Percentiles rank a stretch among this genome's conserved stretches.
Conservation (phyloP, 805 yeast genomes). For the Lipomyces lipofer region DNA sequence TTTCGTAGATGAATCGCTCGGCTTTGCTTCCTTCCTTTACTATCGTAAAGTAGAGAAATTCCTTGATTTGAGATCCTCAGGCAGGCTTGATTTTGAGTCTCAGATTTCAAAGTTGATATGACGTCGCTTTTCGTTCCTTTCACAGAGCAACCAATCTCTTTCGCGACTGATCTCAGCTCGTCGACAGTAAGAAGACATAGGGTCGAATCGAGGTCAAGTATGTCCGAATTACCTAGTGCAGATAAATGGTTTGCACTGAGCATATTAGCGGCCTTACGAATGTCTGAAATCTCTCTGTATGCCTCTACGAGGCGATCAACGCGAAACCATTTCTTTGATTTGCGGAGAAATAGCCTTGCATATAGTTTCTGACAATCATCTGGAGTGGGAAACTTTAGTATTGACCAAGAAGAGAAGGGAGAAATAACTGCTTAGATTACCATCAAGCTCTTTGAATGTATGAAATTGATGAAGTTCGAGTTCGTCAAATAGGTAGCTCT, state of each 20-base stretch:
- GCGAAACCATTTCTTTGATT: constrained; percentile 26
- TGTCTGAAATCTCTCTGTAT: constrained; percentile 22
- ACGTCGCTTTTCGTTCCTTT: constrained; percentile 20
- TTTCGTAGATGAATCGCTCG: constrained; percentile 4
- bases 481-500: constrained; percentile 22
- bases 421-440: constrained; percentile 1
- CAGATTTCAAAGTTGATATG: constrained; percentile 9
- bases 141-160: too few species aligned
- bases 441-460: constrained; percentile 14
- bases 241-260: too few species aligned
- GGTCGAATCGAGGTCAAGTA: constrained; percentile 20
- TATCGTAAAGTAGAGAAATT: constrained; percentile 17
- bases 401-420: neutral
- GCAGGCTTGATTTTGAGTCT: constrained; percentile 19
- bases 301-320: constrained; percentile 4
- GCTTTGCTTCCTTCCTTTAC: constrained; percentile 7
- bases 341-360: constrained; percentile 28
- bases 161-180: too few species aligned
- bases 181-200: constrained; percentile 18
- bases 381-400: constrained; percentile 2
- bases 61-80: constrained; percentile 6
- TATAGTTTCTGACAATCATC: constrained; percentile 25
- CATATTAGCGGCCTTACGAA: too few species aligned
- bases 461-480: constrained; percentile 21
- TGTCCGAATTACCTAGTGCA: neutral